phyloP scores from a whole-genome alignment of 106 monocot genomes.

The Gastrodia elata region DNA sequence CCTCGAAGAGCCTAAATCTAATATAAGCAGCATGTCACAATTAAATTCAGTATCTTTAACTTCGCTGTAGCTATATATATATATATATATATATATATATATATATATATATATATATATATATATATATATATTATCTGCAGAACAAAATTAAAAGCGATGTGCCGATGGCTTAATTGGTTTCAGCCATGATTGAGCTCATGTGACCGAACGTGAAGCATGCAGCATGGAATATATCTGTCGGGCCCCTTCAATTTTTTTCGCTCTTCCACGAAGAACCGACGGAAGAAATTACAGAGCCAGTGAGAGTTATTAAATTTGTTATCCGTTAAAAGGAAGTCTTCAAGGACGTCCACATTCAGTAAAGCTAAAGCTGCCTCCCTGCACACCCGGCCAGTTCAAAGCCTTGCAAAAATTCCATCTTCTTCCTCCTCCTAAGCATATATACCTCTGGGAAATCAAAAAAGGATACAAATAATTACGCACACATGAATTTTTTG shows the following conservation, averaged over 20 bases:
- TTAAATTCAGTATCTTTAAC: background rate
- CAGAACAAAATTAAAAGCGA: background rate
- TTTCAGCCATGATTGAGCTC: constrained; percentile 33
- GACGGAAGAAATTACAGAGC: background rate
- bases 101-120: background rate
- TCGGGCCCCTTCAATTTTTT: constrained; percentile 10
- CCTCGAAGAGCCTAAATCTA: background rate
- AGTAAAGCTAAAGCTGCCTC: constrained; percentile 10
- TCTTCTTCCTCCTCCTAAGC: no score
- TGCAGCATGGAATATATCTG: constrained; percentile 14
- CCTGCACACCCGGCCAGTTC: background rate
- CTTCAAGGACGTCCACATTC: constrained; percentile 3
- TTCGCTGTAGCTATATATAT: background rate
- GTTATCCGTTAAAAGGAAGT: constrained; percentile 5
- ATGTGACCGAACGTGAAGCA: constrained; percentile 28
- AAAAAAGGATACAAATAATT: no score
- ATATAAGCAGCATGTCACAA: constrained; percentile 2
- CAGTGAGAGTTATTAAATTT: constrained; percentile 7
- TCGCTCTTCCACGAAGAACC: constrained; percentile 3
- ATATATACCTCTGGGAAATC: no score
- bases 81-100: background rate
- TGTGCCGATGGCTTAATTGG: background rate
- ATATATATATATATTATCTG: background rate
- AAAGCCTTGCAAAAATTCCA: no score
- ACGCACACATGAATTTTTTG: no score